Conservation (phyloP, 352 stramenopile genomes). For the Pythium sp. region DNA sequence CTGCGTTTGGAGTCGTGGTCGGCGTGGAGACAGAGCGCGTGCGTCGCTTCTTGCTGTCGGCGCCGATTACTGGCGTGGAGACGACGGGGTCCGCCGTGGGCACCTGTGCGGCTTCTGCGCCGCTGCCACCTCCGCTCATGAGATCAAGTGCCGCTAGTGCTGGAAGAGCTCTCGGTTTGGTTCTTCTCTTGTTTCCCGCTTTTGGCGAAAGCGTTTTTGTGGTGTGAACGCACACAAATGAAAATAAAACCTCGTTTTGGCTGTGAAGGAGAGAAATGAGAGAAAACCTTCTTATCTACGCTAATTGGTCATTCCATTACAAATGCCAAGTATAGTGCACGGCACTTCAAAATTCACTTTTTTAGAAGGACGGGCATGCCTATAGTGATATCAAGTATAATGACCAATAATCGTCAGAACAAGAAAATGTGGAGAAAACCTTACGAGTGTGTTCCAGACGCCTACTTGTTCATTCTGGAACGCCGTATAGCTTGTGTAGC, state of each 20-base stretch:
- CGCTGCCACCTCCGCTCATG: constrained; percentile 2
- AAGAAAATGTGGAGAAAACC: neutral
- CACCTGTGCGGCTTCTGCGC: constrained; percentile 21
- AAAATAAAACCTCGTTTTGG: constrained; percentile 13
- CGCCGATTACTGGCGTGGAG: constrained; percentile 18
- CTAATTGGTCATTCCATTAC: no score
- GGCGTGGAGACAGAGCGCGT: constrained; percentile 15
- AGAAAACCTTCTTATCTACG: no score
- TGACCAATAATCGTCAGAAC: neutral
- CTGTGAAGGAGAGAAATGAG: no score
- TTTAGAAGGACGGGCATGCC: no score
- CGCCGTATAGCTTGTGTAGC: neutral
- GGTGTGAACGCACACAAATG: constrained; percentile 19
- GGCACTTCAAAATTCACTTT: no score
- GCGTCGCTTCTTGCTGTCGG: constrained; percentile 38
- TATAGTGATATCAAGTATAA: no score
- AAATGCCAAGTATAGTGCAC: no score
- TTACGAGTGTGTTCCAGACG: neutral
- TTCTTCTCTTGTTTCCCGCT: constrained; percentile 15
- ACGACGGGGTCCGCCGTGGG: constrained; percentile 15
- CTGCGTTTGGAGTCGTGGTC: neutral
- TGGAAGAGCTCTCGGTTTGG: no score
- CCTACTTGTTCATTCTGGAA: neutral
- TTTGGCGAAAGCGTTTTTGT: constrained; percentile 11
- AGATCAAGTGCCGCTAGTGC: neutral